phyloP scores from a whole-genome alignment of 2,329 filamentous ascomycete genomes.

The Colletotrichum sp. region DNA sequence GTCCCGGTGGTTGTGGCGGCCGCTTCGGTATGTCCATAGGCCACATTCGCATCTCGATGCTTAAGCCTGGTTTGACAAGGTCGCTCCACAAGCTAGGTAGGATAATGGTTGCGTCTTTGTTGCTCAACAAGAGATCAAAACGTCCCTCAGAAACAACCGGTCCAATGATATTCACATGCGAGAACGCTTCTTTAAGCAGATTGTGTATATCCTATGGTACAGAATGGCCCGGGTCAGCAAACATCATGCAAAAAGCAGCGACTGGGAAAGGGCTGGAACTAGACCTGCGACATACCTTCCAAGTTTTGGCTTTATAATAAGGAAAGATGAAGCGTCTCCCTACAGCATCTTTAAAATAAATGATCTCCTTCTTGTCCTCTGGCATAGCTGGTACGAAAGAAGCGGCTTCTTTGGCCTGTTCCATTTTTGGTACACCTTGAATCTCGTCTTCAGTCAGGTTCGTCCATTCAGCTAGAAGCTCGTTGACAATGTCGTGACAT shows the following conservation, averaged over 20 bases:
- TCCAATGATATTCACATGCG: neutral
- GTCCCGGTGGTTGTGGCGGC: neutral
- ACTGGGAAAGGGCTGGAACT: fast-evolving
- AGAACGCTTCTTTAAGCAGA: neutral
- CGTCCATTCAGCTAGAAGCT: neutral
- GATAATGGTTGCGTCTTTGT: fast-evolving
- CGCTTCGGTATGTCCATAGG: neutral
- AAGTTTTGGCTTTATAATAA: neutral
- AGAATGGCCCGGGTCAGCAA: neutral
- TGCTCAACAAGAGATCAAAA: neutral
- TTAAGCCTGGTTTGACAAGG: neutral
- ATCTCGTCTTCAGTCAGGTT: neutral
- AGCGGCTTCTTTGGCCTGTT: neutral
- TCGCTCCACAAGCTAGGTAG: neutral
- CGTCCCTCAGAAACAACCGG: neutral
- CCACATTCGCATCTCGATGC: neutral
- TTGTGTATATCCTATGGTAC: neutral
- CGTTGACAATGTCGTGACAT: neutral
- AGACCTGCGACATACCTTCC: neutral
- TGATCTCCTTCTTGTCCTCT: neutral
- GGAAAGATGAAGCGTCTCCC: neutral
- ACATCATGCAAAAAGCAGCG: no score
- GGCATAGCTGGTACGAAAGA: fast-evolving
- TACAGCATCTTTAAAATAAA: neutral
- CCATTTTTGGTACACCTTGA: neutral